phyloP scores from a whole-genome alignment of 352 stramenopile species.

The Pythium aquatile region DNA sequence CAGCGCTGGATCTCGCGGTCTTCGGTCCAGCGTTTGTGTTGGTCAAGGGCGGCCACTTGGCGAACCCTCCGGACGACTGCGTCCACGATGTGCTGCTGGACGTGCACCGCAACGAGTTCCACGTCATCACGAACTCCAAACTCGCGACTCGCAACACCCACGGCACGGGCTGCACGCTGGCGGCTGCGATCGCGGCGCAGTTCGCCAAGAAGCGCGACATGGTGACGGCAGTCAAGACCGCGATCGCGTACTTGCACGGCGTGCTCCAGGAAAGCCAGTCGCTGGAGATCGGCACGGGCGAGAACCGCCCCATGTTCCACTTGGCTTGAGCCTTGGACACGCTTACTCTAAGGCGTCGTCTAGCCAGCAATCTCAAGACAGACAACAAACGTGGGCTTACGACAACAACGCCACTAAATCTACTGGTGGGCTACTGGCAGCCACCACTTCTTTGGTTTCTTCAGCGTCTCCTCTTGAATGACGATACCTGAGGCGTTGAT shows the following conservation, averaged over 20 bases:
- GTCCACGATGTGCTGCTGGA: conserved; percentile 47
- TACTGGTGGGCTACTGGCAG: conserved; percentile 5
- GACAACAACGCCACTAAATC: not conserved
- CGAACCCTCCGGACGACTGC: conserved; percentile 17
- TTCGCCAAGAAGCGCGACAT: conserved; percentile 63
- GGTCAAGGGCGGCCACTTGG: conserved; percentile 91
- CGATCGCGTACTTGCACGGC: conserved; percentile 46
- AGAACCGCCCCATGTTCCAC: conserved; percentile 49
- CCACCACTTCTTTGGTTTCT: conserved; percentile 20
- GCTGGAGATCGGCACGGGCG: conserved; percentile 34
- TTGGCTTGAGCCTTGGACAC: conserved; percentile 16
- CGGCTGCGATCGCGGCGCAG: conserved; percentile 87
- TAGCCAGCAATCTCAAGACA: not conserved
- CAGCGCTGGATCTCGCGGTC: conserved; percentile 67
- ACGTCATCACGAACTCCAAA: conserved; percentile 38
- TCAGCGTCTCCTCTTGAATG: conserved; percentile 11
- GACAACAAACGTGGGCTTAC: not conserved
- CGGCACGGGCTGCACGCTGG: conserved; percentile 94
- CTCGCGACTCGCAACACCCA: conserved; percentile 47
- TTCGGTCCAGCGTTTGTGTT: conserved; percentile 76
- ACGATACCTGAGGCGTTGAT: conserved; percentile 35
- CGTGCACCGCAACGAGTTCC: conserved; percentile 17
- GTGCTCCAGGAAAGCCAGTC: conserved; percentile 38
- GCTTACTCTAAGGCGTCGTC: no score
- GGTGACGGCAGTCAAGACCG: conserved; percentile 29